Evolutionary conservation across 1,139 yeast species (phyloP).

Genomic region (Pichia sp.): DNA sequence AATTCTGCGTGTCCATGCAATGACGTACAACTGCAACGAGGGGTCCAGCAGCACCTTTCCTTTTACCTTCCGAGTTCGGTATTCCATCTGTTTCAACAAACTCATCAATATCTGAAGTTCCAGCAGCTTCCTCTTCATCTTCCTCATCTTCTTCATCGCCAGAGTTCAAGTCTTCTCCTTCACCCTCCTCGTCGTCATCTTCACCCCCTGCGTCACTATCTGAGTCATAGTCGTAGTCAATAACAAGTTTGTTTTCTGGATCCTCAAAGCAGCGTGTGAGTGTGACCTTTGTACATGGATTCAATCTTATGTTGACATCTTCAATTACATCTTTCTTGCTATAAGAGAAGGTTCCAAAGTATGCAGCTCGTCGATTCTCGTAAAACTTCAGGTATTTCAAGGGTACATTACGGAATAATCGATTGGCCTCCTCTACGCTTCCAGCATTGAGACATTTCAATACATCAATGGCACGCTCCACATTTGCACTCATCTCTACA

Average conservation of each 20-base stretch:
- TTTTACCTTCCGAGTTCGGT: constrained; percentile 26
- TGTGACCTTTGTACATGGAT: constrained; percentile 39
- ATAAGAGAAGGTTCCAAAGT: constrained; percentile 65
- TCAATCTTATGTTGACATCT: constrained; percentile 18
- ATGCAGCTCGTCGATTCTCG: constrained; percentile 79
- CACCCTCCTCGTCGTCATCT: constrained; percentile 45
- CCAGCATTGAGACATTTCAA: constrained; percentile 15
- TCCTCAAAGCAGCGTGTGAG: neutral
- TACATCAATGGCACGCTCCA: constrained; percentile 23
- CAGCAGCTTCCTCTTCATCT: constrained; percentile 34
- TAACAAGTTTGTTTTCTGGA: neutral
- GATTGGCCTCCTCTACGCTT: constrained; percentile 26
- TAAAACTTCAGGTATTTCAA: constrained; percentile 66
- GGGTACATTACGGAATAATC: constrained; percentile 36
- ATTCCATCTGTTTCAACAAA: constrained; percentile 47
- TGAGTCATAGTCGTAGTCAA: constrained; percentile 67
- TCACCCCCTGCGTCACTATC: constrained; percentile 73
- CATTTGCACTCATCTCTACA: too few species aligned
- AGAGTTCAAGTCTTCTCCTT: constrained; percentile 52
- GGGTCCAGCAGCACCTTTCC: constrained; percentile 40
- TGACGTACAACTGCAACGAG: constrained; percentile 46
- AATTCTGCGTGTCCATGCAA: constrained; percentile 17
- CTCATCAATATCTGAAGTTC: constrained; percentile 52
- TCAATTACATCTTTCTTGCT: constrained; percentile 9
- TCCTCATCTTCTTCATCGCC: constrained; percentile 31